Evolutionary conservation across 805 yeast species (phyloP), one percentile per base, ranked within the genome.

Genomic region (Hanseniaspora nectarophila): DNA sequence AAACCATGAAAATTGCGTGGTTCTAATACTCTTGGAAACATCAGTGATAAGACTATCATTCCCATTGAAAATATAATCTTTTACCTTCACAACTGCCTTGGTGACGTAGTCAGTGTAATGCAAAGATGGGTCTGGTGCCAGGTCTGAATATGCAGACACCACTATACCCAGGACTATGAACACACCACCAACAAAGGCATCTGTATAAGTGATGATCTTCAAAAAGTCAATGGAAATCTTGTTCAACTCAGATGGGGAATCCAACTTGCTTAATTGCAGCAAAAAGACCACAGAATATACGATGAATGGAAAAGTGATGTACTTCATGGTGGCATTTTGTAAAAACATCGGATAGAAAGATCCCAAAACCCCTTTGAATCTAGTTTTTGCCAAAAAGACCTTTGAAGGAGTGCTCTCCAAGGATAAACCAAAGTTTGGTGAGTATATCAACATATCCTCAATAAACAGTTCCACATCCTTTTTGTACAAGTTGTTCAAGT

Each of bases 1-100:
- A 42, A 42, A 49, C 53, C 53, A 49, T 3, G 53, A 32, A 20
- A 49, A 49, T 16, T 49, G 46, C 15, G 45, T 42, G 12, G 45
- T 42, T 18, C 21, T 42, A 7, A 42, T 42, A 20, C 29, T 42
- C 4, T 42, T 42, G 1, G 45, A 26, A 42, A 29, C 34, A 29
- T 42, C 45, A 16, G 15, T 10, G 9, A 40, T 21, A 24, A 40
- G 32, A n/a, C 5, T 23, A 21, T 37, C 28, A 37, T 37, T 37
- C 2, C 40, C 40, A 12, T 37, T 37, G 26, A 21, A 5, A 4
- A 37, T 7, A 10, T 21, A 13, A 21, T 37, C 40, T 13, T n/a
- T 37, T 15, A 37, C 13, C 15, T 21, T 37, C 9, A 21, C 40
- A 21, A 37, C 40, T 21, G 40, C 40, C 40, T 21, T 37, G 12